Percentiles rank a stretch among this genome's conserved stretches.
These are phyloP conservation scores for Abelmoschus esculentus DNA, from an alignment of 345 rosid species.

Conservation along the genomic window DNA sequence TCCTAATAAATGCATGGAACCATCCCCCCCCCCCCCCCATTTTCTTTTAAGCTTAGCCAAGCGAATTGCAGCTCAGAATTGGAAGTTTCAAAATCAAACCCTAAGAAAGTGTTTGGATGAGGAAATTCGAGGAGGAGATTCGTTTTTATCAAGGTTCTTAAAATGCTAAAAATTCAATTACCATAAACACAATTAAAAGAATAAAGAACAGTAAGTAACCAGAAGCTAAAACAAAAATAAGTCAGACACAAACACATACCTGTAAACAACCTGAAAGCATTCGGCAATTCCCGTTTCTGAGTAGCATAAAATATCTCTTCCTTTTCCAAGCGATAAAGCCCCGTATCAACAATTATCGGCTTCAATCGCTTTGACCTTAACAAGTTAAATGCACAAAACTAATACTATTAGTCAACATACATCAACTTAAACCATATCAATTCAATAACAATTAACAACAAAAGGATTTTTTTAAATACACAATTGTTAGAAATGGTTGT, in stretches of 20 bases:
- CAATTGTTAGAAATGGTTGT: no score
- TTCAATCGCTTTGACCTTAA: constrained; percentile 71
- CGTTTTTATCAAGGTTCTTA: no score
- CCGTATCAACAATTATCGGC: constrained; percentile 90
- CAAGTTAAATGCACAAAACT: background rate
- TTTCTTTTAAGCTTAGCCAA: background rate
- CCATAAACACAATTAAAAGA: background rate
- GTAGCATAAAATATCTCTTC: constrained; percentile 65
- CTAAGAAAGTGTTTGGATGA: no score
- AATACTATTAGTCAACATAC: background rate
- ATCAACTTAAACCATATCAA: background rate
- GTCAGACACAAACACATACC: constrained; percentile 29
- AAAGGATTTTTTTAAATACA: background rate
- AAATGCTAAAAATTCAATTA: background rate
- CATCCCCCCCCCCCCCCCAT: background rate
- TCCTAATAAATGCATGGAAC: background rate
- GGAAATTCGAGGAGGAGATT: no score
- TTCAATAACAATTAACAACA: background rate
- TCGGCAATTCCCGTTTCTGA: constrained; percentile 75
- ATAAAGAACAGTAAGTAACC: background rate
- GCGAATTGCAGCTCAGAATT: no score
- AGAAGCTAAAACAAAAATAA: background rate
- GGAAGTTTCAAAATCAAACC: no score
- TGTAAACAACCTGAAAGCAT: constrained; percentile 67
- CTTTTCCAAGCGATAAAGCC: constrained; percentile 72